Conservation (phyloP, 148 eudicot genomes). For the Cornus florida region DNA sequence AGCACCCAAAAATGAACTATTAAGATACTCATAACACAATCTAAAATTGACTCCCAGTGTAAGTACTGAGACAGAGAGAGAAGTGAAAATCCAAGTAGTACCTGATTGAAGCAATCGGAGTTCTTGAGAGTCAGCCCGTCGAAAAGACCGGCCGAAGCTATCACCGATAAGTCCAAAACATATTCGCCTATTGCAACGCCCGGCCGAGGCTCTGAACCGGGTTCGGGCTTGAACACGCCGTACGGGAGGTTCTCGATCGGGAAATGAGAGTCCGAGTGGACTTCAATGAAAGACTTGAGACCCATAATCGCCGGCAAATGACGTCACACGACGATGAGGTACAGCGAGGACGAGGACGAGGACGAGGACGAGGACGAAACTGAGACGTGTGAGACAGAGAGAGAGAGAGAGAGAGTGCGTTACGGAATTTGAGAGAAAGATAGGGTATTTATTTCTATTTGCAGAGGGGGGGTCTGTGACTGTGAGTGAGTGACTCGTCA, state of each 20-base stretch:
- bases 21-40: too few species aligned
- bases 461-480: neutral
- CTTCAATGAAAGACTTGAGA: conserved; percentile 60
- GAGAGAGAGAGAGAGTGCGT: conserved; percentile 1
- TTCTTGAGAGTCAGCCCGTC: conserved; percentile 61
- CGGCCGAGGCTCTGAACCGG: conserved; percentile 57
- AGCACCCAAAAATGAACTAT: neutral
- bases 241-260: conserved; percentile 89
- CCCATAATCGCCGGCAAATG: conserved; percentile 27
- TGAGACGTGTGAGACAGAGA: neutral
- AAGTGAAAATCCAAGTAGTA: neutral
- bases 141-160: conserved; percentile 61
- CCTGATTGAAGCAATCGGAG: conserved; percentile 92
- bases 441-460: neutral
- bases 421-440: neutral
- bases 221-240: conserved; percentile 68
- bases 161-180: conserved; percentile 73
- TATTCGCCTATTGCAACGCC: conserved; percentile 88
- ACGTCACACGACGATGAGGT: neutral
- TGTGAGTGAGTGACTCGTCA: too few species aligned
- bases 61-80: neutral
- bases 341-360: neutral
- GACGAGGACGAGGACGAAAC: neutral
- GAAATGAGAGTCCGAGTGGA: conserved; percentile 74
- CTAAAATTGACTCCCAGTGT: too few species aligned